A percentile compares a stretch with the other conserved stretches of the same genome.
phyloP scores from a whole-genome alignment of 169 alveolate species.

The Perkinsus chesapeaki region DNA sequence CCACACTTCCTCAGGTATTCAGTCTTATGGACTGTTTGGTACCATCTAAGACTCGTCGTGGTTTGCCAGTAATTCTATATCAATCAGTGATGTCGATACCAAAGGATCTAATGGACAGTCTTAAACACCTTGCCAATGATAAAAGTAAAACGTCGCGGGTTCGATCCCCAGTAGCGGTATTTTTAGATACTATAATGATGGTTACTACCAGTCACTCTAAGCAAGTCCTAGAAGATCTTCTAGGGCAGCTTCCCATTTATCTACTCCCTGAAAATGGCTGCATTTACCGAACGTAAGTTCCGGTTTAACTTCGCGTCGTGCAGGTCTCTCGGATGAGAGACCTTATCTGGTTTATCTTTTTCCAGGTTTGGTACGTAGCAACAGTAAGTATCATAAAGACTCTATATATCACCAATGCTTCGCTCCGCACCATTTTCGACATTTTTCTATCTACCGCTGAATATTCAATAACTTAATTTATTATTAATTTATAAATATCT shows the following conservation, averaged over 20 bases:
- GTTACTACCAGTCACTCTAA: conserved; percentile 7
- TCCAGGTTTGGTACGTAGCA: too few species aligned
- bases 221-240: not conserved
- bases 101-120: not conserved
- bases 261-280: conserved; percentile 23
- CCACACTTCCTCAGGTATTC: conserved; percentile 7
- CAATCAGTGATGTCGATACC: not conserved
- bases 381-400: too few species aligned
- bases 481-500: too few species aligned
- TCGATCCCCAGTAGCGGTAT: not conserved
- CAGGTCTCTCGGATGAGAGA: too few species aligned
- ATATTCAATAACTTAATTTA: too few species aligned
- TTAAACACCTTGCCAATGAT: not conserved
- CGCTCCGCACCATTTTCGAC: too few species aligned
- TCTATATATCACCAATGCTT: too few species aligned
- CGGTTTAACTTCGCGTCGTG: not conserved
- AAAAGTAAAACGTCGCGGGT: not conserved
- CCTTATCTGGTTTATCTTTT: too few species aligned
- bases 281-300: not conserved
- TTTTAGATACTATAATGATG: conserved; percentile 7
- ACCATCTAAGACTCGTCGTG: not conserved
- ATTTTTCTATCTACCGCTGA: too few species aligned
- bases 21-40: conserved; percentile 24
- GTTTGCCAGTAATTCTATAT: not conserved
- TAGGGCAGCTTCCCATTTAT: conserved; percentile 5